These are phyloP conservation scores for Tuber calosporum DNA, from an alignment of 495 filamentous ascomycete species.

Conservation along the genomic window DNA sequence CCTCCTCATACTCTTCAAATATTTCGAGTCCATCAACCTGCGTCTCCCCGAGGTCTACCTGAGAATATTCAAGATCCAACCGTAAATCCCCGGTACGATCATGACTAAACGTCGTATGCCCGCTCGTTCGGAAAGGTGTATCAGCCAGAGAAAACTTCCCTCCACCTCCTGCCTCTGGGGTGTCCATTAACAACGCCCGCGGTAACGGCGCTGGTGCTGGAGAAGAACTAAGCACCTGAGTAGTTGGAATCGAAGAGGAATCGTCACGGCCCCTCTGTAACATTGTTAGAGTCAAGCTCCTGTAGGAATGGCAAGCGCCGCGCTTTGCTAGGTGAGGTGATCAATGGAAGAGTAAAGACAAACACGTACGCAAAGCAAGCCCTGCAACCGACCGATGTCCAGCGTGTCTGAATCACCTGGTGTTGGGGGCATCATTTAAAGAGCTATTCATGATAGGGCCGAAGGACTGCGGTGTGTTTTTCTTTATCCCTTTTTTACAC, in stretches of 20 bases:
- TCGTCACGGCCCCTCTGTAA: constrained; percentile 12
- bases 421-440: neutral
- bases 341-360: neutral
- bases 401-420: neutral
- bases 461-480: neutral
- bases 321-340: neutral
- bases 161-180: constrained; percentile 6
- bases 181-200: neutral
- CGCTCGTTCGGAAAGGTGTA: constrained; percentile 1
- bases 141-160: constrained; percentile 2
- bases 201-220: constrained; percentile 9
- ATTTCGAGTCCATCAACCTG: constrained; percentile 23
- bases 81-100: constrained; percentile 28
- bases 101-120: constrained; percentile 11
- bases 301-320: neutral
- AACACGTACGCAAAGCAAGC: constrained; percentile 21
- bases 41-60: constrained; percentile 33
- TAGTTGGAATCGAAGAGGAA: constrained; percentile 12
- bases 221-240: constrained; percentile 26
- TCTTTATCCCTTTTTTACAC: neutral
- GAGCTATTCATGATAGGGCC: neutral
- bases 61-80: constrained; percentile 17
- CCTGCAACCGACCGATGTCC: constrained; percentile 22
- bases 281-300: neutral
- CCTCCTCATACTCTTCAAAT: neutral